These are phyloP conservation scores for Botryotinia convoluta DNA, from an alignment of 2,329 filamentous ascomycete species.

Conservation along the genomic window DNA sequence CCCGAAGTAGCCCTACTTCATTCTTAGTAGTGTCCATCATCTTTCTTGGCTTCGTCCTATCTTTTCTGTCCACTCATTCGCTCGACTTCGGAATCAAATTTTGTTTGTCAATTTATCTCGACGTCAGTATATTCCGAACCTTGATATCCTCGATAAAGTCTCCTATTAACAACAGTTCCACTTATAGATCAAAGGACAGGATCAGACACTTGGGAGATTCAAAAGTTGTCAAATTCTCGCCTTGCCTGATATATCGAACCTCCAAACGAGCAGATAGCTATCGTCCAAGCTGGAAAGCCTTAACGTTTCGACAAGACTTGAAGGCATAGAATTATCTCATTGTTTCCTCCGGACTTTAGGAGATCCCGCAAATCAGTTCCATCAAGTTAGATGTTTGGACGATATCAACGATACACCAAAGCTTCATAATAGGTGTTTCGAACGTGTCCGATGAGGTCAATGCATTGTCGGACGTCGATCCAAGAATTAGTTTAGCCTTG, in stretches of 20 bases:
- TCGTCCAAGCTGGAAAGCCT: conserved; percentile 31
- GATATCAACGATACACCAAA: conserved; percentile 33
- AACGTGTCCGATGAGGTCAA: conserved; percentile 38
- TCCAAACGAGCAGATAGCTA: conserved; percentile 25
- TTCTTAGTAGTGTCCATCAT: conserved; percentile 26
- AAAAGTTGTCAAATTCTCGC: conserved; percentile 21
- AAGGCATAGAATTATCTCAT: conserved; percentile 26
- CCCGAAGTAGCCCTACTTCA: conserved; percentile 34
- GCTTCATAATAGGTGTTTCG: conserved; percentile 37
- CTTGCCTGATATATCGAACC: conserved; percentile 30
- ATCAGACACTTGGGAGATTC: not conserved
- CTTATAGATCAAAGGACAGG: not conserved
- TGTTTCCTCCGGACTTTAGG: conserved; percentile 31
- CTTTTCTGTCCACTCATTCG: conserved; percentile 23
- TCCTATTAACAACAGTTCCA: not conserved
- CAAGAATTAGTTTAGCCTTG: conserved; percentile 28
- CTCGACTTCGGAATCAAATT: conserved; percentile 20
- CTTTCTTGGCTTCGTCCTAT: conserved; percentile 26
- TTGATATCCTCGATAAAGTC: conserved; percentile 13
- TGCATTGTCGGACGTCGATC: conserved; percentile 37
- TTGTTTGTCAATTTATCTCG: conserved; percentile 21
- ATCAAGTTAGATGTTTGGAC: conserved; percentile 36
- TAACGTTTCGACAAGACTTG: conserved; percentile 29
- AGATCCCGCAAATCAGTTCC: conserved; percentile 28
- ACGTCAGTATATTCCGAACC: conserved; percentile 23